Evolutionary conservation across 2,329 filamentous ascomycete genomes (phyloP).

Genomic region (Aspergillus sp.): DNA sequence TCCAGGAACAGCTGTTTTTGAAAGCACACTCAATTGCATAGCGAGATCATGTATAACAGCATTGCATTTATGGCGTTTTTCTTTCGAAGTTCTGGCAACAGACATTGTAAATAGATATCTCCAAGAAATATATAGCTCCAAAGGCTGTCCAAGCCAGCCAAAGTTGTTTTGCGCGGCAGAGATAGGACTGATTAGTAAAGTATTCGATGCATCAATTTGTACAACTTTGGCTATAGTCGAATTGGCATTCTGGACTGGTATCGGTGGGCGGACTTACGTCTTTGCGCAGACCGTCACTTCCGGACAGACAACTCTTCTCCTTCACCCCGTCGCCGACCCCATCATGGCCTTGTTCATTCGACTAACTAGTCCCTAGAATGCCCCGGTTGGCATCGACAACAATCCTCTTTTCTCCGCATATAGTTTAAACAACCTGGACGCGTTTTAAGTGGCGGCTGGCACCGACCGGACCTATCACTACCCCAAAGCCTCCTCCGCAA

Average conservation of each 20-base stretch:
- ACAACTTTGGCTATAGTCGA: too few relatives aligned
- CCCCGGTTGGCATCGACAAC: constrained; percentile 13
- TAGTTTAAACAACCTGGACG: background rate
- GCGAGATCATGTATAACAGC: background rate
- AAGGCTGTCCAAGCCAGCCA: too few relatives aligned
- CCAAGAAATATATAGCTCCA: too few relatives aligned
- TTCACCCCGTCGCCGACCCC: background rate
- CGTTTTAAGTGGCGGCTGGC: constrained; percentile 11
- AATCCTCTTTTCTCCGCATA: background rate
- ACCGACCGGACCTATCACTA: constrained; percentile 10
- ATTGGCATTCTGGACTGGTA: background rate
- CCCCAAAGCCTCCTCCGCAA: constrained; percentile 11
- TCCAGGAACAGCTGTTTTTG: background rate
- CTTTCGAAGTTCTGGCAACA: background rate
- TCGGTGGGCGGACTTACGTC: background rate
- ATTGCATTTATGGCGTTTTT: background rate
- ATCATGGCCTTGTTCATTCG: background rate
- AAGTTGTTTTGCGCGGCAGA: too few relatives aligned
- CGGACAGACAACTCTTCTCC: background rate
- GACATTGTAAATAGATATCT: too few relatives aligned
- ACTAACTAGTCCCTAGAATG: constrained; percentile 16
- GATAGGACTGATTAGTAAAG: too few relatives aligned
- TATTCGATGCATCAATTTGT: too few relatives aligned
- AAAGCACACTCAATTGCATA: background rate
- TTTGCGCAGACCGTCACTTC: background rate